These are phyloP conservation scores for Rhizoctonia solani DNA, from an alignment of 1,284 basidiomycete genomes.

Conservation along the genomic window DNA sequence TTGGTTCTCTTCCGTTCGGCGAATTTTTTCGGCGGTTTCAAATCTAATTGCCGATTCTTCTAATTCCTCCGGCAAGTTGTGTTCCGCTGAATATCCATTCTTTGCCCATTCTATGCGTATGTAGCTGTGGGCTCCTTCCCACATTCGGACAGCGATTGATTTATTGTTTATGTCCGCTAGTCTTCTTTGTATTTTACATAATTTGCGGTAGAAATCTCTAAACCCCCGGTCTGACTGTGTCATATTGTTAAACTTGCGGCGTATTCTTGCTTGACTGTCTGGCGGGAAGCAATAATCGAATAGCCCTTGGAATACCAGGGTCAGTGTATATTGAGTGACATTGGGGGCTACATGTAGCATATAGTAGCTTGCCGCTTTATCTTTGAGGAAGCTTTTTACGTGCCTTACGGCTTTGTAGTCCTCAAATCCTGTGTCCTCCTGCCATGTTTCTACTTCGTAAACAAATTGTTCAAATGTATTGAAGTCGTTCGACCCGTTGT, in stretches of 20 bases:
- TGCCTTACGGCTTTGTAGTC: not conserved
- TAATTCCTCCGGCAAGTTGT: conserved; percentile 10
- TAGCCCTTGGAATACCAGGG: conserved; percentile 36
- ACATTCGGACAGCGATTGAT: conserved; percentile 9
- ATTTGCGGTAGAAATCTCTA: conserved; percentile 39
- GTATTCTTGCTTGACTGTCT: conserved; percentile 44
- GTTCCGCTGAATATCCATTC: conserved; percentile 24
- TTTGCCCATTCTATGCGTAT: conserved; percentile 27
- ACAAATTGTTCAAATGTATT: conserved; percentile 29
- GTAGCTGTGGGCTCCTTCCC: conserved; percentile 34
- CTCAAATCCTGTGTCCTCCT: conserved; percentile 9
- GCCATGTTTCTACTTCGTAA: conserved; percentile 19
- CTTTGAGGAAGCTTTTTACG: conserved; percentile 28
- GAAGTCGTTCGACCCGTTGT: conserved; percentile 19
- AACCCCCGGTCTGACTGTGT: conserved; percentile 39
- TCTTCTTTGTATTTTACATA: not conserved
- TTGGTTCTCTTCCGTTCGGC: conserved; percentile 6
- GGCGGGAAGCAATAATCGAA: conserved; percentile 54
- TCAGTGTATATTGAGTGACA: not conserved
- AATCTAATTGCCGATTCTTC: conserved; percentile 30
- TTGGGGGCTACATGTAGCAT: conserved; percentile 27
- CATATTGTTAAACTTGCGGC: conserved; percentile 34
- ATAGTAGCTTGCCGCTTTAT: conserved; percentile 14
- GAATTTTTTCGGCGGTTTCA: conserved; percentile 27
- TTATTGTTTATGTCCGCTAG: not conserved